Conservation (phyloP, 805 yeast species). For the Torulaspora maleeae region DNA sequence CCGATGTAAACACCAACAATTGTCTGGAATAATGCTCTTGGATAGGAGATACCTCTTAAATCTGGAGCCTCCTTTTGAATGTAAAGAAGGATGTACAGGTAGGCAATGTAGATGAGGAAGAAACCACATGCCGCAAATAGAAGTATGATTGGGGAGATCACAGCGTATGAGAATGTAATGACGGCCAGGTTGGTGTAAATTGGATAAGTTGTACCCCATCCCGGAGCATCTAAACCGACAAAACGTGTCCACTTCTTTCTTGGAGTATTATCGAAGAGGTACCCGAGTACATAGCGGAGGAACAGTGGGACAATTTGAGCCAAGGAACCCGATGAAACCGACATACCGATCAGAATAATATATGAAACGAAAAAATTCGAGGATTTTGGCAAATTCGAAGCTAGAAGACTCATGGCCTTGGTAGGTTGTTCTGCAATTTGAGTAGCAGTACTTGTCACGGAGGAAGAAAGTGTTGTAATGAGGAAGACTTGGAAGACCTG, state of each 20-base stretch:
- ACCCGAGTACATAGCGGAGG: slow-evolving; percentile 55
- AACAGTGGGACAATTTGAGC: slow-evolving; percentile 58
- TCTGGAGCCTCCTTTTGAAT: slow-evolving; percentile 65
- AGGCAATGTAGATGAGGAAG: slow-evolving; percentile 67
- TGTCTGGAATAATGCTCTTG: slow-evolving; percentile 84
- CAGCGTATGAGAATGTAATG: slow-evolving; percentile 60
- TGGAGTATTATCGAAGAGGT: slow-evolving; percentile 54
- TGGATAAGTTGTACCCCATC: slow-evolving; percentile 81
- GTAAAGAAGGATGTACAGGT: slow-evolving; percentile 70
- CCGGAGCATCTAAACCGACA: slow-evolving; percentile 45
- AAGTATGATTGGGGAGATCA: slow-evolving; percentile 79
- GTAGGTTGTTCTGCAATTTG: slow-evolving; percentile 57
- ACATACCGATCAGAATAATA: slow-evolving; percentile 62
- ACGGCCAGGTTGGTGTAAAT: slow-evolving; percentile 66
- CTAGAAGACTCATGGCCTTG: slow-evolving; percentile 52
- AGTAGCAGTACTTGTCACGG: slow-evolving; percentile 64
- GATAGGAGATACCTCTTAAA: slow-evolving; percentile 76
- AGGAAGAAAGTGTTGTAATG: slow-evolving; percentile 65
- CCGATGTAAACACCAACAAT: slow-evolving; percentile 85
- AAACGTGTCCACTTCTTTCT: slow-evolving; percentile 65
- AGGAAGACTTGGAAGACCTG: slow-evolving; percentile 68
- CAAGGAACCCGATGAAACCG: slow-evolving; percentile 59
- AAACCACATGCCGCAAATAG: slow-evolving; percentile 71
- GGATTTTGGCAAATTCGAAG: slow-evolving; percentile 66
- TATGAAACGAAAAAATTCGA: slow-evolving; percentile 71